Base-by-base conservation (phyloP, 192 early-diverging fungal species). In the Podila horticola region DNA sequence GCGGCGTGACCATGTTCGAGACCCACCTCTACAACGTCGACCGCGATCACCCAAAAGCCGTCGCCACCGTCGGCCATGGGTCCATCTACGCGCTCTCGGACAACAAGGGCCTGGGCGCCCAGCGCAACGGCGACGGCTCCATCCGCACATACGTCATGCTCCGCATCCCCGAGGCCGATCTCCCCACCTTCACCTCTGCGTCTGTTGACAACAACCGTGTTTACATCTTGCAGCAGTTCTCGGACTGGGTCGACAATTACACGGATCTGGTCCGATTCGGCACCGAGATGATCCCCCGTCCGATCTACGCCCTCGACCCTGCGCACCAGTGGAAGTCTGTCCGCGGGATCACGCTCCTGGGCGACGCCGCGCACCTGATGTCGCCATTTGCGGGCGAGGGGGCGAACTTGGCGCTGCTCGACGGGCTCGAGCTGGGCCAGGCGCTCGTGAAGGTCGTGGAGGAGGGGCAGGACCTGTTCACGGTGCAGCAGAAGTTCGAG, bases 291-390 rank as follows among this genome's bases (percentile, higher is more conserved):
- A 82, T 62, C 48, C 71, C 71, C 12, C 57, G 79, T 19, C 24
- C 38, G 8, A 75, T 87, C 64, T 84, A 83, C 58, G 69, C 61
- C 7, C 48, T 87, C 11, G 82, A 71, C 28, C 48, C 67, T 10
- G 79, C 64, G 11, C 73, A 75, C 63, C 30, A 34, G 19, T 87
- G 85, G 83, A 22, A 24, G 3, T 36, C 49, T 2, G 38, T 65
- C n/a, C 68, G 73, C 3, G 83, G 83, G 15, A 52, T 84, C 57
- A 86, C 83, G 9, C 61, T 87, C 28, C 45, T 87, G 29, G 86
- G 86, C 38, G 86, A 87, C 64, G 86, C 86, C 17, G 86, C 86
- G 15, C 86, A 87, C 48, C 59, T 86, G 12, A 87, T 86, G 85
- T 69, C 83, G 26, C 86, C 86, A 28, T 86, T 85, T 79, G 69